A percentile compares a stretch with the other conserved stretches of the same genome.
Conservation (phyloP, 371 early-diverging fungal species). For the Mucor sp. region DNA sequence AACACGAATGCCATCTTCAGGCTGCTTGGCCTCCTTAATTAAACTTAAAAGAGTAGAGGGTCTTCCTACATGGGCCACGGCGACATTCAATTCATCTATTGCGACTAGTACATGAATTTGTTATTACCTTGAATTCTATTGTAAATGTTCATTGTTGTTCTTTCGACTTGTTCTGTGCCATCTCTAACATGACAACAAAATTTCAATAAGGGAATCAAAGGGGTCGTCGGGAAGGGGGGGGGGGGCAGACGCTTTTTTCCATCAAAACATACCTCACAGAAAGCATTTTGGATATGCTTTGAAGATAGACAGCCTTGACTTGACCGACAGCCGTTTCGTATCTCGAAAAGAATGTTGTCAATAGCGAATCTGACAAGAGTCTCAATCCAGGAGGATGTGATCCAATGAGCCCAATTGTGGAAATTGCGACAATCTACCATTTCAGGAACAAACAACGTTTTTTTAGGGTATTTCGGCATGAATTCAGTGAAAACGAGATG, state of each 20-base stretch:
- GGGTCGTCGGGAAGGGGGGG: background rate
- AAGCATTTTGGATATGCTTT: conserved; percentile 45
- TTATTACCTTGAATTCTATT: conserved; percentile 27
- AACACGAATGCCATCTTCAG: conserved; percentile 39
- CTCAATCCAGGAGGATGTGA: conserved; percentile 32
- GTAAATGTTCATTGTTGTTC: conserved; percentile 31
- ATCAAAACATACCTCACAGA: conserved; percentile 35
- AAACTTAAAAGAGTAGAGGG: conserved; percentile 25
- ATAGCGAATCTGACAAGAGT: conserved; percentile 17
- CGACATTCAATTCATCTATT: too few species aligned
- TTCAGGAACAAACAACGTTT: background rate
- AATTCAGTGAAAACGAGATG: background rate
- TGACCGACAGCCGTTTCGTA: conserved; percentile 34
- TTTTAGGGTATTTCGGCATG: background rate
- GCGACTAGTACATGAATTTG: too few species aligned
- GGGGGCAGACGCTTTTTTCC: background rate
- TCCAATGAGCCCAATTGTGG: conserved; percentile 45
- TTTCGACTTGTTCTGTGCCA: conserved; percentile 27
- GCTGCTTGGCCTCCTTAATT: conserved; percentile 37
- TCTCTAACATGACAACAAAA: conserved; percentile 8
- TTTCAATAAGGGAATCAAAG: background rate
- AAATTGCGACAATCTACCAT: conserved; percentile 36
- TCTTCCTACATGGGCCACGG: conserved; percentile 17
- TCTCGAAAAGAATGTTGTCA: conserved; percentile 20
- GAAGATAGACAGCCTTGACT: conserved; percentile 37